Percentiles rank a stretch among this genome's conserved stretches.
phyloP scores from a whole-genome alignment of 2,329 filamentous ascomycete species.

The Cercospora sp. region DNA sequence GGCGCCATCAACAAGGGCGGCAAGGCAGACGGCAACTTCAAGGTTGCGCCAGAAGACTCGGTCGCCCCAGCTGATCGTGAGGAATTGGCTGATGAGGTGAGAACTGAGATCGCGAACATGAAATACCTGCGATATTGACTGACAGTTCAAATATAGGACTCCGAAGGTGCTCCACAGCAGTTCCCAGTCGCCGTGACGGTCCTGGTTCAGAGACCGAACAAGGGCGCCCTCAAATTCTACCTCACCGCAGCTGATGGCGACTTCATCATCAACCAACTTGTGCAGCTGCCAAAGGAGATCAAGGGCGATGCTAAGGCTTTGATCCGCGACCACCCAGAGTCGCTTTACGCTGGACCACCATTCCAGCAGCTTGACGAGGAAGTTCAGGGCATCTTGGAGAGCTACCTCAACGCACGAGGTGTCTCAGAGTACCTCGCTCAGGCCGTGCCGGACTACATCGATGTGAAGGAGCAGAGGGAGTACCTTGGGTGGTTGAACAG shows the following conservation, averaged over 20 bases:
- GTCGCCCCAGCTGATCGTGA: slow-evolving; percentile 59
- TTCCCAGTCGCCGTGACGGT: slow-evolving; percentile 84
- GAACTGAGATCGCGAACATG: background rate
- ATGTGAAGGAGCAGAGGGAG: slow-evolving; percentile 98
- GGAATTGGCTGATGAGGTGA: slow-evolving; percentile 57
- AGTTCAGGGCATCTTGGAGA: slow-evolving; percentile 86
- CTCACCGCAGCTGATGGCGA: slow-evolving; percentile 81
- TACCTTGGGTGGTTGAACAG: slow-evolving; percentile 85
- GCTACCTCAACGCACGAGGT: slow-evolving; percentile 91
- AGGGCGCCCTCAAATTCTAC: slow-evolving; percentile 84
- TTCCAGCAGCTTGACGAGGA: slow-evolving; percentile 96
- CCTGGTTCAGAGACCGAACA: slow-evolving; percentile 81
- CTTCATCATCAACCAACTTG: slow-evolving; percentile 86
- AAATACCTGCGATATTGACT: background rate
- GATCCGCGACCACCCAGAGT: slow-evolving; percentile 64
- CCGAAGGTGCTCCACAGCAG: slow-evolving; percentile 54
- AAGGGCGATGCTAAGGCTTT: slow-evolving; percentile 66
- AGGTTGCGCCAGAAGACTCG: slow-evolving; percentile 58
- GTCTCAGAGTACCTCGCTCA: slow-evolving; percentile 82
- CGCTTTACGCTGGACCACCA: slow-evolving; percentile 84
- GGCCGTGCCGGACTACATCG: slow-evolving; percentile 94
- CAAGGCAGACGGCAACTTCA: slow-evolving; percentile 53
- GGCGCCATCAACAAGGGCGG: slow-evolving; percentile 56
- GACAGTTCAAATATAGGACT: slow-evolving; percentile 21
- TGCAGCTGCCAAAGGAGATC: slow-evolving; percentile 78